A percentile compares a stretch with the other conserved stretches of the same genome.
phyloP scores from a whole-genome alignment of 306 rosid species.

The Inga laurina region DNA sequence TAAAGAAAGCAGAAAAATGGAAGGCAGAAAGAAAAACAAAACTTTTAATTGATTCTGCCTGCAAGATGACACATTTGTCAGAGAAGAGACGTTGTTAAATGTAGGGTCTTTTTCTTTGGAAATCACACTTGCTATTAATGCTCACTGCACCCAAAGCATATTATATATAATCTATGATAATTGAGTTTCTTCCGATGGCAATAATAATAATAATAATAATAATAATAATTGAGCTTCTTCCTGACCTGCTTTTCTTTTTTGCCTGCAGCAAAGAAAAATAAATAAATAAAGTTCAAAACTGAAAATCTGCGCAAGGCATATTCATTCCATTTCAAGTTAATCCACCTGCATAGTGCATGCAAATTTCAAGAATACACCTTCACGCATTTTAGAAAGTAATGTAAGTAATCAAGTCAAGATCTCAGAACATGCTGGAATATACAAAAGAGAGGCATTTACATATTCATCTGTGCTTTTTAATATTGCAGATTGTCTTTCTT shows the following conservation, averaged over 20 bases:
- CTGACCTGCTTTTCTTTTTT: conserved; percentile 32
- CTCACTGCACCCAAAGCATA: conserved; percentile 14
- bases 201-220: no score
- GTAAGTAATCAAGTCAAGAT: not conserved
- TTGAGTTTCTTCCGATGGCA: no score
- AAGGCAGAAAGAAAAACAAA: not conserved
- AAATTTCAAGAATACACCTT: conserved; percentile 22
- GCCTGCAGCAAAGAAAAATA: conserved; percentile 14
- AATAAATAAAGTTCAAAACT: conserved; percentile 29
- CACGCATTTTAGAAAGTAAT: conserved; percentile 12
- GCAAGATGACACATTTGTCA: not conserved
- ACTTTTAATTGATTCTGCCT: conserved; percentile 19
- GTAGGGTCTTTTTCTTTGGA: conserved; percentile 21
- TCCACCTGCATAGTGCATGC: conserved; percentile 10
- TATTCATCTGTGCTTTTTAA: conserved; percentile 24
- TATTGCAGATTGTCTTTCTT: conserved; percentile 22
- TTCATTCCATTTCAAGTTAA: conserved; percentile 16
- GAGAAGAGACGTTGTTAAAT: conserved; percentile 16
- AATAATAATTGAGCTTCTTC: not conserved
- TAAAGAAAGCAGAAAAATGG: conserved; percentile 1
- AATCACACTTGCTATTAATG: conserved; percentile 16
- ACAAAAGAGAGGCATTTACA: conserved; percentile 31
- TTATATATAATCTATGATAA: not conserved
- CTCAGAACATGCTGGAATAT: conserved; percentile 29
- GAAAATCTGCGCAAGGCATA: conserved; percentile 33